Percentiles rank a stretch among this genome's conserved stretches.
Conservation (phyloP, 2,329 filamentous ascomycete genomes). For the Pyrenochaeta sp. region DNA sequence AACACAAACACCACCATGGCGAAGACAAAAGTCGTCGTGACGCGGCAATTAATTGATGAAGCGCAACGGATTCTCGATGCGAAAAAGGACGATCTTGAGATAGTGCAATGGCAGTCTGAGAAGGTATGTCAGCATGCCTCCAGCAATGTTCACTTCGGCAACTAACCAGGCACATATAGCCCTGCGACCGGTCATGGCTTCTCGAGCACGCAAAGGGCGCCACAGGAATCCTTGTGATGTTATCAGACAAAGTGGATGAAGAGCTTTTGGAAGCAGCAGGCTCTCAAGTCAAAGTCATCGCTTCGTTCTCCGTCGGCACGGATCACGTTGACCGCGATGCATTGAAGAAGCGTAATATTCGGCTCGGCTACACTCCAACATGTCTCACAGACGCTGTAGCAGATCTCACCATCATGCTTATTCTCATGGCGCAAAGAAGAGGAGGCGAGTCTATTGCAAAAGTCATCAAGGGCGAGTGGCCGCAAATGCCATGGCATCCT, state of each 20-base stretch:
- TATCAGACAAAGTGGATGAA: conserved; percentile 36
- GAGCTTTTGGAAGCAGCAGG: conserved; percentile 36
- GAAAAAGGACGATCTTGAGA: conserved; percentile 25
- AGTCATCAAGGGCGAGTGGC: conserved; percentile 37
- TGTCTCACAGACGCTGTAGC: conserved; percentile 43
- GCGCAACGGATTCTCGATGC: conserved; percentile 32
- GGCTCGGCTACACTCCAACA: conserved; percentile 42
- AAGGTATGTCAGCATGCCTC: conserved; percentile 15
- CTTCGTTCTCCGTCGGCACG: conserved; percentile 44
- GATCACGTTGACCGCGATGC: conserved; percentile 37
- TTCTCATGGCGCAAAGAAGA: conserved; percentile 42
- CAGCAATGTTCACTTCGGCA: neutral
- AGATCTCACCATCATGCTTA: conserved; percentile 41
- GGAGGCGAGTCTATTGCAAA: conserved; percentile 36
- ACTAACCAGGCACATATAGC: conserved; percentile 26
- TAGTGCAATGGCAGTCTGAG: conserved; percentile 41
- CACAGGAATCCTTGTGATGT: conserved; percentile 37
- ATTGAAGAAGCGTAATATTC: conserved; percentile 35
- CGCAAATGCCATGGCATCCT: conserved; percentile 42
- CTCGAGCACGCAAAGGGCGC: conserved; percentile 35
- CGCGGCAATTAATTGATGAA: conserved; percentile 32
- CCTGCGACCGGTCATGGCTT: conserved; percentile 39
- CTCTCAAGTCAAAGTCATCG: conserved; percentile 32
- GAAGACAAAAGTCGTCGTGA: conserved; percentile 39
- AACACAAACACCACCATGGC: conserved; percentile 28